Percentiles rank a stretch among this genome's conserved stretches.
phyloP scores from a whole-genome alignment of 371 early-diverging fungal genomes.

The Mortierella sp. region DNA sequence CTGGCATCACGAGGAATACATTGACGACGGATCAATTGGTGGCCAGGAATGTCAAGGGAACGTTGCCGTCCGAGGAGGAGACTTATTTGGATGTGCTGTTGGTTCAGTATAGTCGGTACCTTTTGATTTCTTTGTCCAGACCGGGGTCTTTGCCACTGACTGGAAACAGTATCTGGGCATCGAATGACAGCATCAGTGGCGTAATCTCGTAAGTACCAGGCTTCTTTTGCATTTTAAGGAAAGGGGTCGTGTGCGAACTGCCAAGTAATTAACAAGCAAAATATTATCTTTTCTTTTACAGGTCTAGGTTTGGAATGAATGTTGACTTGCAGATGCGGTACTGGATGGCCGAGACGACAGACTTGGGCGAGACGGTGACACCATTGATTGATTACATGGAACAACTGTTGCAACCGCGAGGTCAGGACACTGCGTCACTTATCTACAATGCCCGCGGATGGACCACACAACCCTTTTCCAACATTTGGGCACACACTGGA shows the following conservation, averaged over 20 bases:
- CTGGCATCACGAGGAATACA: not conserved
- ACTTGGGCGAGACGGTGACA: slow-evolving; percentile 45
- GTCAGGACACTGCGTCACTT: slow-evolving; percentile 39
- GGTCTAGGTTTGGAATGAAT: slow-evolving; percentile 40
- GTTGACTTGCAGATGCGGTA: slow-evolving; percentile 55
- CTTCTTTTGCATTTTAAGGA: not conserved
- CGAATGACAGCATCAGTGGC: not conserved
- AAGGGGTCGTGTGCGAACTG: not conserved
- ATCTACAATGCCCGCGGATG: slow-evolving; percentile 47
- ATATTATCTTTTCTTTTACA: not conserved
- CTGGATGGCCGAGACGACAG: slow-evolving; percentile 51
- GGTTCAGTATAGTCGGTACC: slow-evolving; percentile 45
- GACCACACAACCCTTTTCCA: slow-evolving; percentile 39
- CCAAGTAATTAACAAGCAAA: not conserved
- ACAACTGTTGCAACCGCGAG: slow-evolving; percentile 35
- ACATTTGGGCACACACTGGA: slow-evolving; percentile 57
- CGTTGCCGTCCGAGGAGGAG: slow-evolving; percentile 17
- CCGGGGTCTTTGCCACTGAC: slow-evolving; percentile 42
- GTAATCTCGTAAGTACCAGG: slow-evolving; percentile 18
- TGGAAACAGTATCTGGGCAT: slow-evolving; percentile 25
- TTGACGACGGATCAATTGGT: slow-evolving; percentile 40
- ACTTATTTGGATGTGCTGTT: slow-evolving; percentile 40
- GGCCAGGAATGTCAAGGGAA: not conserved
- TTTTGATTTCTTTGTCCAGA: slow-evolving; percentile 44
- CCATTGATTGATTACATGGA: slow-evolving; percentile 53